Conservation (phyloP, 169 alveolate species). For the Plasmodium blacklocki region DNA sequence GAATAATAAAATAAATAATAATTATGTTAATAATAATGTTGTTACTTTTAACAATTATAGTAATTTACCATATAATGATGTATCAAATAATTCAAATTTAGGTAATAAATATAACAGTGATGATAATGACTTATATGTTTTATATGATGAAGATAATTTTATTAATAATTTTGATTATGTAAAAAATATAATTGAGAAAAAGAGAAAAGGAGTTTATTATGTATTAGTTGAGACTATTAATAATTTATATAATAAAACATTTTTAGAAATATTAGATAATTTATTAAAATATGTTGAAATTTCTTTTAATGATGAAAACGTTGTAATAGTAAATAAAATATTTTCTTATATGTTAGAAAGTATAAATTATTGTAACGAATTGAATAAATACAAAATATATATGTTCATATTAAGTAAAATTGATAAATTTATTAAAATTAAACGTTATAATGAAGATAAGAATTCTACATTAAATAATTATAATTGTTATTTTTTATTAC, state of each 20-base stretch:
- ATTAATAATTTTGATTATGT: background rate
- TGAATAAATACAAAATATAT: conserved; percentile 64
- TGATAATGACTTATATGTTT: background rate
- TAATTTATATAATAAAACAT: conserved; percentile 11
- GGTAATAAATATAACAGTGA: background rate
- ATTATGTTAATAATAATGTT: background rate
- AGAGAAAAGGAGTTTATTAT: conserved; percentile 20
- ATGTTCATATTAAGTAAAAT: conserved; percentile 42
- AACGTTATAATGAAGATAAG: conserved; percentile 31
- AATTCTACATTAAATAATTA: conserved; percentile 51
- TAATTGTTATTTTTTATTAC: conserved; percentile 52
- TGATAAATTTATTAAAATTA: conserved; percentile 44
- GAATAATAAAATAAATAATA: conserved; percentile 12
- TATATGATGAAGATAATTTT: background rate
- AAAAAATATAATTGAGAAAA: background rate
- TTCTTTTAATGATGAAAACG: conserved; percentile 31
- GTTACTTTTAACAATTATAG: background rate
- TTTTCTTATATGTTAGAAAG: conserved; percentile 62
- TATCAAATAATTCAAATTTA: background rate
- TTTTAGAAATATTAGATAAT: conserved; percentile 48
- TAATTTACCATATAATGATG: background rate
- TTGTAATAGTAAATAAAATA: conserved; percentile 31
- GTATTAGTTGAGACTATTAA: conserved; percentile 13
- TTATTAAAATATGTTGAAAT: conserved; percentile 58
- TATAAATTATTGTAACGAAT: conserved; percentile 19